These are phyloP conservation scores for Globisporangium cederbergense DNA, from an alignment of 352 stramenopile species.

Conservation along the genomic window DNA sequence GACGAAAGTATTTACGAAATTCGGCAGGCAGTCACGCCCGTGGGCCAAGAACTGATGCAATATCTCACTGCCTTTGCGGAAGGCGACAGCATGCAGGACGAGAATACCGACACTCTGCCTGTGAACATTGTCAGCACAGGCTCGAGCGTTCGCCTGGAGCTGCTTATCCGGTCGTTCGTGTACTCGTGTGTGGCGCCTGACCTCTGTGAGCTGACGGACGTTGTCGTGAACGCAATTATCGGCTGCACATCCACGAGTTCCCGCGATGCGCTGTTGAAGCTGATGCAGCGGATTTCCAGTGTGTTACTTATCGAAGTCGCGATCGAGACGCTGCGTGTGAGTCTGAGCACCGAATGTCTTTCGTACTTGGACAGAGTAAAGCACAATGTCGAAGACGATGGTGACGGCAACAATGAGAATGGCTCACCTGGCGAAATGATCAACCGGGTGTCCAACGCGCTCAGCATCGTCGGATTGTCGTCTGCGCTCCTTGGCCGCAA, in stretches of 20 bases:
- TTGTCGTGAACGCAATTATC: slow-evolving; percentile 34
- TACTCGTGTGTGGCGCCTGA: slow-evolving; percentile 12
- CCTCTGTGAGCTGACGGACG: slow-evolving; percentile 19
- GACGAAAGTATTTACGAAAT: slow-evolving; percentile 35
- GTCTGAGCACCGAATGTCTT: slow-evolving; percentile 31
- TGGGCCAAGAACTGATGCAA: slow-evolving; percentile 1
- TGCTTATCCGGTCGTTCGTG: slow-evolving; percentile 19
- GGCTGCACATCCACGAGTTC: slow-evolving; percentile 31
- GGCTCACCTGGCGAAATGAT: background rate
- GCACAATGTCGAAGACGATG: slow-evolving; percentile 17
- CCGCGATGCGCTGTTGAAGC: slow-evolving; percentile 25
- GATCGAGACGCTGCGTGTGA: slow-evolving; percentile 18
- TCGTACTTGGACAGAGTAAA: slow-evolving; percentile 9
- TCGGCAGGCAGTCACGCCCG: slow-evolving; percentile 3
- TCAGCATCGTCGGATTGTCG: slow-evolving; percentile 16
- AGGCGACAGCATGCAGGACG: background rate
- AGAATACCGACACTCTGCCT: background rate
- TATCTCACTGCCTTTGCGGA: slow-evolving; percentile 9
- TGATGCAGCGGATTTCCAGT: slow-evolving; percentile 24
- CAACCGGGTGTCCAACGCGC: slow-evolving; percentile 17
- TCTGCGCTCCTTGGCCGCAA: slow-evolving; percentile 5
- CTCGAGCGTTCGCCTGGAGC: slow-evolving; percentile 17
- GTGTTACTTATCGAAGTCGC: slow-evolving; percentile 24
- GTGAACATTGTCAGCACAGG: background rate
- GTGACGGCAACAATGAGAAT: slow-evolving; percentile 14